These are phyloP conservation scores for Sideroxylon spinosum DNA, from an alignment of 179 eudicot species.

Conservation along the genomic window DNA sequence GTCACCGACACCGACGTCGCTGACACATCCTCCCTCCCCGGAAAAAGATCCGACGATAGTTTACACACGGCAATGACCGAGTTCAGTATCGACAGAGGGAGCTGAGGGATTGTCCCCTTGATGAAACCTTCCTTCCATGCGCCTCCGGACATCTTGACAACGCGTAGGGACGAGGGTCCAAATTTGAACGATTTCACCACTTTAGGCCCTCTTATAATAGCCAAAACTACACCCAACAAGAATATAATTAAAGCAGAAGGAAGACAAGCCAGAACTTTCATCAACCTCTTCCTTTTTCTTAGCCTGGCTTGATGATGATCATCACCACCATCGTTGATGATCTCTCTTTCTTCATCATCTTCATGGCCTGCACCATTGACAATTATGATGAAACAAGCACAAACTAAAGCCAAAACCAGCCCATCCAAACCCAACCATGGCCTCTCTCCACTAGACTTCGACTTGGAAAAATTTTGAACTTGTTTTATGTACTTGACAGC, in stretches of 20 bases:
- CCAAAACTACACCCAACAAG: slow-evolving; percentile 56
- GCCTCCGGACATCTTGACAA: slow-evolving; percentile 48
- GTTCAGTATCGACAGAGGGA: slow-evolving; percentile 70
- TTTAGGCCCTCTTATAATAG: slow-evolving; percentile 54
- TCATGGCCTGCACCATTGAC: slow-evolving; percentile 63
- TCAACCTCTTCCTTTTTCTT: slow-evolving; percentile 23
- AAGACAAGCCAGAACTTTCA: slow-evolving; percentile 41
- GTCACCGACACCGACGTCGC: slow-evolving; percentile 68
- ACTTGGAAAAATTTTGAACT: slow-evolving; percentile 56
- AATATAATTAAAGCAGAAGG: slow-evolving; percentile 82
- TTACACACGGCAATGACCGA: slow-evolving; percentile 89
- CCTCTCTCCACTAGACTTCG: slow-evolving; percentile 56
- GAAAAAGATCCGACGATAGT: slow-evolving; percentile 69
- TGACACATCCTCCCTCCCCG: slow-evolving; percentile 42
- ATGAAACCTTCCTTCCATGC: slow-evolving; percentile 86
- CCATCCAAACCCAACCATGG: slow-evolving; percentile 88
- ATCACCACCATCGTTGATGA: background rate
- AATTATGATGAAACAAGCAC: slow-evolving; percentile 64
- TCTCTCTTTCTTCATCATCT: slow-evolving; percentile 21
- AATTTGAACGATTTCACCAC: slow-evolving; percentile 49
- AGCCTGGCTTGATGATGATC: slow-evolving; percentile 17
- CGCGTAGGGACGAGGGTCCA: slow-evolving; percentile 53
- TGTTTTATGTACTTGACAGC: slow-evolving; percentile 70
- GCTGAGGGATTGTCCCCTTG: slow-evolving; percentile 79
- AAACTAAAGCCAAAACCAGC: slow-evolving; percentile 55